Conservation (phyloP, 305 asterid species). For the Coffea humblotiana region DNA sequence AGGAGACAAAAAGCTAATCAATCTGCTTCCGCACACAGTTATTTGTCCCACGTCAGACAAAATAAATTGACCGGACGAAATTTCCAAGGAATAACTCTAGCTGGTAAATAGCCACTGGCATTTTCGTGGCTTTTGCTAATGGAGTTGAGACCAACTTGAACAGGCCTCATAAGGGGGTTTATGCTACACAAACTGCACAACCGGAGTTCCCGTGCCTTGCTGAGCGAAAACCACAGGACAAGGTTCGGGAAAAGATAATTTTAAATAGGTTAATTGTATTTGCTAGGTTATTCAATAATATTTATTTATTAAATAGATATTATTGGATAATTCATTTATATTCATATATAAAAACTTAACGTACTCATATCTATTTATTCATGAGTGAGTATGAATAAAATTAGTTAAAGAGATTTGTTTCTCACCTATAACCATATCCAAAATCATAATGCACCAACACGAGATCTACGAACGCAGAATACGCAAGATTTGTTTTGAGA, state of each 20-base stretch:
- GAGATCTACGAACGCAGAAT: not conserved
- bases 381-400: too few species aligned
- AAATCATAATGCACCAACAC: not conserved
- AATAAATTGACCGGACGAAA: constrained; percentile 24
- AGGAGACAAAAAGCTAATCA: constrained; percentile 7
- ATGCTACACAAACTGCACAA: not conserved
- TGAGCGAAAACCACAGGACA: too few species aligned
- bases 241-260: too few species aligned
- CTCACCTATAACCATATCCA: not conserved
- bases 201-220: not conserved
- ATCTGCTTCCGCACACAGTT: not conserved
- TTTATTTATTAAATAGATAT: too few species aligned
- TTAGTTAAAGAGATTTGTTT: too few species aligned
- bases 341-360: too few species aligned
- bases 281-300: too few species aligned
- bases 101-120: too few species aligned
- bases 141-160: not conserved
- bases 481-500: too few species aligned
- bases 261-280: too few species aligned
- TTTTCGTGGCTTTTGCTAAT: not conserved
- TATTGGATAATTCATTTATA: too few species aligned
- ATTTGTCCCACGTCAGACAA: constrained; percentile 14
- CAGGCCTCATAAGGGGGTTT: not conserved
- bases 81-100: constrained; percentile 31
- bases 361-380: too few species aligned